phyloP scores from a whole-genome alignment of 2,329 filamentous ascomycete species.

The Ascochyta fabae region DNA sequence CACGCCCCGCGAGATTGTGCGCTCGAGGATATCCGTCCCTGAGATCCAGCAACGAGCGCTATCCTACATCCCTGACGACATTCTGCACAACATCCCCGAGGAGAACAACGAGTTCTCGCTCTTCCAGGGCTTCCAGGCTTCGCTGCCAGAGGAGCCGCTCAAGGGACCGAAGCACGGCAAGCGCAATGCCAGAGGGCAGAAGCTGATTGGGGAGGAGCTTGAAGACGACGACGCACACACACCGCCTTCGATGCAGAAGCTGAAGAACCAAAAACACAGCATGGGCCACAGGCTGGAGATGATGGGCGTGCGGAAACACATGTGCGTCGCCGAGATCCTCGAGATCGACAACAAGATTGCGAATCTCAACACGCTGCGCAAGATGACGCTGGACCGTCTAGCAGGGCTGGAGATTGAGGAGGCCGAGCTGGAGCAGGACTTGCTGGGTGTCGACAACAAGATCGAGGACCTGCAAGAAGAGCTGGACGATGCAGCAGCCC shows the following conservation, averaged over 20 bases:
- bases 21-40: constrained; percentile 84
- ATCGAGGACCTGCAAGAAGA: constrained; percentile 69
- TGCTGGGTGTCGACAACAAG: constrained; percentile 66
- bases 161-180: constrained; percentile 62
- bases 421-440: constrained; percentile 84
- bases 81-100: constrained; percentile 88
- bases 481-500: constrained; percentile 57
- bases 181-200: constrained; percentile 75
- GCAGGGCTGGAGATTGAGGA: constrained; percentile 91
- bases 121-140: constrained; percentile 96
- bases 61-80: constrained; percentile 85
- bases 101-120: constrained; percentile 86
- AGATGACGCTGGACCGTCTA: constrained; percentile 86
- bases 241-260: constrained; percentile 71
- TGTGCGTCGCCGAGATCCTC: constrained; percentile 94
- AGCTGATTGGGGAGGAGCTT: constrained; percentile 71
- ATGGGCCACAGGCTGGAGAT: constrained; percentile 89
- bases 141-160: constrained; percentile 71
- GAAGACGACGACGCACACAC: constrained; percentile 58
- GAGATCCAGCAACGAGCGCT: constrained; percentile 96
- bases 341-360: constrained; percentile 98
- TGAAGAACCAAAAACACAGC: constrained; percentile 80
- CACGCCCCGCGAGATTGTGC: constrained; percentile 90
- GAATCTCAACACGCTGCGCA: constrained; percentile 90
- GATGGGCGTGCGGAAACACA: constrained; percentile 91